Evolutionary conservation across 768 basidiomycete species (phyloP).

Genomic region (Boletus fagicola): DNA sequence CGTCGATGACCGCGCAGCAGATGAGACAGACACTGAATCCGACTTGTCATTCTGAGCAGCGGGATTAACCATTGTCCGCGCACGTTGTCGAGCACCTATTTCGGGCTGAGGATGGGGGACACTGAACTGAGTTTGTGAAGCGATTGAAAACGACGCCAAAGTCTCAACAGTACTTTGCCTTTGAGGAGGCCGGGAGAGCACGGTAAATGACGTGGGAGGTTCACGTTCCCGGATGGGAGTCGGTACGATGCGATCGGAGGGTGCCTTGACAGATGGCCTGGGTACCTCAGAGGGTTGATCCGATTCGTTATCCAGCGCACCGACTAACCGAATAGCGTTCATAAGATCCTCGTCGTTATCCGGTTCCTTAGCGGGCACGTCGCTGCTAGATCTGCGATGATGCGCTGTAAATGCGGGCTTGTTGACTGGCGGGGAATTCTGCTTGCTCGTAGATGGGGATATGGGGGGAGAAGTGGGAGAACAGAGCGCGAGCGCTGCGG

Average conservation of each 20-base stretch:
- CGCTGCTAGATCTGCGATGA: slow-evolving; percentile 20
- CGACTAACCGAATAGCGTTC: slow-evolving; percentile 32
- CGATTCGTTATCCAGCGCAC: slow-evolving; percentile 25
- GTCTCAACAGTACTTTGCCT: slow-evolving; percentile 28
- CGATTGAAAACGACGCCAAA: slow-evolving; percentile 9
- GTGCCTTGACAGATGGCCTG: not conserved
- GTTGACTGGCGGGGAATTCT: not conserved
- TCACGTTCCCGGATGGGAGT: slow-evolving; percentile 58
- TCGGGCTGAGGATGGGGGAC: slow-evolving; percentile 12
- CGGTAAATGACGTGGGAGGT: slow-evolving; percentile 58
- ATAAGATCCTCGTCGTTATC: slow-evolving; percentile 31
- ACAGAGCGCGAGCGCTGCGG: slow-evolving; percentile 23
- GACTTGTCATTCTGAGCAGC: slow-evolving; percentile 26
- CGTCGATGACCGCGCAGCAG: slow-evolving; percentile 19
- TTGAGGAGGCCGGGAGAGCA: slow-evolving; percentile 56
- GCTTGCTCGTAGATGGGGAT: slow-evolving; percentile 15
- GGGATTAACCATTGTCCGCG: slow-evolving; percentile 5
- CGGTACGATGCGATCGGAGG: slow-evolving; percentile 38
- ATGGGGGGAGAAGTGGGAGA: slow-evolving; percentile 20
- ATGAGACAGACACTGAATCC: slow-evolving; percentile 26
- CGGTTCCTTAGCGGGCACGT: slow-evolving; percentile 9
- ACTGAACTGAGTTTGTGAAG: slow-evolving; percentile 1
- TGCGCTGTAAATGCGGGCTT: slow-evolving; percentile 4
- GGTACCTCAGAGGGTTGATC: slow-evolving; percentile 11
- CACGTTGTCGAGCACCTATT: slow-evolving; percentile 12